phyloP scores from a whole-genome alignment of 176 grass and related monocot species.

The Avena eriantha region DNA sequence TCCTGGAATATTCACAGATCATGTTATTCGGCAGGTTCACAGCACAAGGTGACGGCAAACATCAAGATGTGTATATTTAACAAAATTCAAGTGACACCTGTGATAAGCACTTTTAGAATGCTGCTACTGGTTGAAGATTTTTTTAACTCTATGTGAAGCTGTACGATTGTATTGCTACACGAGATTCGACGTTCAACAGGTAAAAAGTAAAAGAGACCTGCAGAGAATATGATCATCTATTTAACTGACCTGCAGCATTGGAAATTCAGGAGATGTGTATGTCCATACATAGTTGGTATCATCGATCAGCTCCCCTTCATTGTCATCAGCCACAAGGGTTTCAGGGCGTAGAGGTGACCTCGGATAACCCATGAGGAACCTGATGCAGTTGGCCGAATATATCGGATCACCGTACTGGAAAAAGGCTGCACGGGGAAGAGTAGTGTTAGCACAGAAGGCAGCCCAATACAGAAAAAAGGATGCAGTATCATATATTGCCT shows the following conservation, averaged over 20 bases:
- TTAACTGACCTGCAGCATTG: constrained; percentile 64
- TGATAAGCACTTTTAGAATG: background rate
- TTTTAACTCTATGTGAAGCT: background rate
- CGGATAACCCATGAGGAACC: constrained; percentile 64
- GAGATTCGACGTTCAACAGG: background rate
- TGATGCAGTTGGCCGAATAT: constrained; percentile 62
- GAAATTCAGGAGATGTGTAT: constrained; percentile 75
- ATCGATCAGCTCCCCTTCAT: constrained; percentile 40
- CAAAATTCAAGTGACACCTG: background rate
- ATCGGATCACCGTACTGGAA: constrained; percentile 64
- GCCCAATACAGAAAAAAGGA: background rate
- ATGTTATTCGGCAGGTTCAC: constrained; percentile 25
- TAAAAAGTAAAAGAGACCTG: background rate
- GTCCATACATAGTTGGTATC: constrained; percentile 61
- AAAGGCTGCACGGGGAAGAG: constrained; percentile 51
- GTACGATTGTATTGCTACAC: background rate
- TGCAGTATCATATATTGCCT: background rate
- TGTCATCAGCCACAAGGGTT: constrained; percentile 42
- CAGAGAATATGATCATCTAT: background rate
- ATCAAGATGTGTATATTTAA: background rate
- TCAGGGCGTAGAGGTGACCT: constrained; percentile 27
- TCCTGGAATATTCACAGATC: constrained; percentile 45
- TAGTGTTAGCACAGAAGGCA: constrained; percentile 20
- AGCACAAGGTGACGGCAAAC: background rate
- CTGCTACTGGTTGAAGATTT: background rate